phyloP scores from a whole-genome alignment of 1,284 basidiomycete species.

The Cerioporus squamosus region DNA sequence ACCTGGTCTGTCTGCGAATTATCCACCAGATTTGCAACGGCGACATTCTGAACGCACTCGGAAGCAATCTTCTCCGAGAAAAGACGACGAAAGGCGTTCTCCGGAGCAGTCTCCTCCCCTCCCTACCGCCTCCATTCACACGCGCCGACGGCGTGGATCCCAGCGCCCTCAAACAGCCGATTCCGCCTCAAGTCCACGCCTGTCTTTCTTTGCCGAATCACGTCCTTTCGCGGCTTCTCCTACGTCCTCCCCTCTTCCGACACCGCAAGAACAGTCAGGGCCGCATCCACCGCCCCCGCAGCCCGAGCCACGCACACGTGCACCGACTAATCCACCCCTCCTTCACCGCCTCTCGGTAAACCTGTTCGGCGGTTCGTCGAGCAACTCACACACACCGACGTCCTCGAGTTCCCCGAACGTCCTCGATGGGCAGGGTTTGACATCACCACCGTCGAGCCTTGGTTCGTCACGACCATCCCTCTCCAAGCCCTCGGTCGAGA shows the following conservation, averaged over 20 bases:
- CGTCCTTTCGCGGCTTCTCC: conserved; percentile 18
- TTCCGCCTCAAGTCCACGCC: conserved; percentile 22
- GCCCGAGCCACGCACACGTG: conserved; percentile 48
- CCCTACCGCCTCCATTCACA: conserved; percentile 14
- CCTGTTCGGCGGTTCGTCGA: conserved; percentile 53
- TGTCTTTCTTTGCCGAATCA: conserved; percentile 21
- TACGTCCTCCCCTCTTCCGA: conserved; percentile 18
- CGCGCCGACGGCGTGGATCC: conserved; percentile 24
- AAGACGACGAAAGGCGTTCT: conserved; percentile 10
- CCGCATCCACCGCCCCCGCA: conserved; percentile 22
- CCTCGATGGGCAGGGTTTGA: conserved; percentile 24
- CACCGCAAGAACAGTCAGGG: conserved; percentile 20
- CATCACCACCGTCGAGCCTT: conserved; percentile 40
- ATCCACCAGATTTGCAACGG: conserved; percentile 48
- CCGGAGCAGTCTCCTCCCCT: conserved; percentile 13
- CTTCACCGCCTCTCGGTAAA: conserved; percentile 74
- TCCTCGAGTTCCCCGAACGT: conserved; percentile 32
- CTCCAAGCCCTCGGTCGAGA: conserved; percentile 46
- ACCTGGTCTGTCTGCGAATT: conserved; percentile 22
- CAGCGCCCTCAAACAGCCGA: conserved; percentile 36
- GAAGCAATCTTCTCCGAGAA: conserved; percentile 11
- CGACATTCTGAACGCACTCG: conserved; percentile 52
- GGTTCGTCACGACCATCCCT: conserved; percentile 52
- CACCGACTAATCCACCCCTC: conserved; percentile 73
- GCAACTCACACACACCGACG: conserved; percentile 32